A percentile compares a stretch with the other conserved stretches of the same genome.
These are phyloP conservation scores for Ogataea paraovalis DNA, from an alignment of 805 yeast genomes.

Conservation along the genomic window DNA sequence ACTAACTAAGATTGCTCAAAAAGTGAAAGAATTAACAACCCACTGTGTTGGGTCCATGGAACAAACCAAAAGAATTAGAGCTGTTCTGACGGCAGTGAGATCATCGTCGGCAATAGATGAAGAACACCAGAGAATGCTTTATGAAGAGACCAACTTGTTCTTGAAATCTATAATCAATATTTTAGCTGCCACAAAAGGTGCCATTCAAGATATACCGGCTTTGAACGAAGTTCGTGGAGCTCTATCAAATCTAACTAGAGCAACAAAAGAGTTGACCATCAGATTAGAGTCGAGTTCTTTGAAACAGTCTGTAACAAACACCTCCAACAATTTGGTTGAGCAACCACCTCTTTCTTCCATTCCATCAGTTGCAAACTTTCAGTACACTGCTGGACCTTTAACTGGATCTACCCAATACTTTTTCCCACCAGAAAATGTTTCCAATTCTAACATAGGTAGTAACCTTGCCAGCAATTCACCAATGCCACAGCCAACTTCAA, in stretches of 20 bases:
- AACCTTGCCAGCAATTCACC: background rate
- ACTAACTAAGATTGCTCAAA: constrained; percentile 42
- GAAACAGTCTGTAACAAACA: constrained; percentile 27
- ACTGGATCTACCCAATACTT: constrained; percentile 13
- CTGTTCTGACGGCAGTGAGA: constrained; percentile 48
- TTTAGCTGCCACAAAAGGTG: constrained; percentile 74
- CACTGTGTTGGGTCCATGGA: constrained; percentile 81
- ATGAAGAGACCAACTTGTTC: constrained; percentile 82
- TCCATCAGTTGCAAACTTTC: constrained; percentile 33
- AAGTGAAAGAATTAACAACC: constrained; percentile 71
- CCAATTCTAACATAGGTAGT: background rate
- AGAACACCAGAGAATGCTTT: constrained; percentile 61
- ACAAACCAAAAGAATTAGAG: constrained; percentile 63
- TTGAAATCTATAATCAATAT: constrained; percentile 80
- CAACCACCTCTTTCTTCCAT: constrained; percentile 35
- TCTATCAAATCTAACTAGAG: constrained; percentile 76
- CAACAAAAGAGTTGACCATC: constrained; percentile 90
- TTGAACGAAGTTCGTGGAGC: constrained; percentile 76
- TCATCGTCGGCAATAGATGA: constrained; percentile 25
- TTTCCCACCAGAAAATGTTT: constrained; percentile 6
- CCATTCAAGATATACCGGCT: constrained; percentile 77
- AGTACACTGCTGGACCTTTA: constrained; percentile 12
- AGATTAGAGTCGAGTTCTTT: constrained; percentile 65
- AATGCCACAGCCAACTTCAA: background rate
- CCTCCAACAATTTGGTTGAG: constrained; percentile 19